A percentile compares a stretch with the other conserved stretches of the same genome.
phyloP scores from a whole-genome alignment of 495 filamentous ascomycete genomes.

The Tetracladium marchalianum region DNA sequence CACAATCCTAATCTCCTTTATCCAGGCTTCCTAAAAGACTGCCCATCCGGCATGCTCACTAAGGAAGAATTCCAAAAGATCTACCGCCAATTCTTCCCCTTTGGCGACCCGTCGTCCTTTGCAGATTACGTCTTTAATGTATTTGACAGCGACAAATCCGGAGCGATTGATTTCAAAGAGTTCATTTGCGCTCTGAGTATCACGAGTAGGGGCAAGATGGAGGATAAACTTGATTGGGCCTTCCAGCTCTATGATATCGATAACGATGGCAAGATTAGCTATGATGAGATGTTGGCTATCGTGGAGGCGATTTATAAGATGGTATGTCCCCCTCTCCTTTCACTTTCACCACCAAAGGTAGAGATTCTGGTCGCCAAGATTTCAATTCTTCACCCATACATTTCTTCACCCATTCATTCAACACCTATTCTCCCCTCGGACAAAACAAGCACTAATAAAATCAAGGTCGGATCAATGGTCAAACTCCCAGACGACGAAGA shows the following conservation, averaged over 20 bases:
- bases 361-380: not conserved
- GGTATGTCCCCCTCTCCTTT: constrained; percentile 41
- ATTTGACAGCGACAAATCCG: constrained; percentile 93
- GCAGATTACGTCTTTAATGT: constrained; percentile 99
- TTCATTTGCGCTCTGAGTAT: constrained; percentile 98
- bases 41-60: constrained; percentile 88
- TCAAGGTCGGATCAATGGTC: constrained; percentile 96
- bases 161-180: constrained; percentile 98
- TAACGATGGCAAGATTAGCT: constrained; percentile 96
- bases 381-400: too few species aligned
- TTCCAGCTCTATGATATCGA: constrained; percentile 99
- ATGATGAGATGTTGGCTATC: constrained; percentile 97
- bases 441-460: not conserved
- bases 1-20: constrained; percentile 2
- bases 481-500: constrained; percentile 98
- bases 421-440: too few species aligned
- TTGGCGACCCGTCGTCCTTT: constrained; percentile 92
- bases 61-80: constrained; percentile 99
- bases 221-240: constrained; percentile 98
- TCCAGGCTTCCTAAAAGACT: constrained; percentile 94
- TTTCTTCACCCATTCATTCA: too few species aligned
- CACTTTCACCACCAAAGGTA: not conserved
- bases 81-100: constrained; percentile 98
- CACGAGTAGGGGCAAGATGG: constrained; percentile 94
- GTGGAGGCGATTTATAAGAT: constrained; percentile 99